A percentile compares a stretch with the other conserved stretches of the same genome.
These are phyloP conservation scores for Parathielavia appendiculata DNA, from an alignment of 495 filamentous ascomycete species.

Conservation along the genomic window DNA sequence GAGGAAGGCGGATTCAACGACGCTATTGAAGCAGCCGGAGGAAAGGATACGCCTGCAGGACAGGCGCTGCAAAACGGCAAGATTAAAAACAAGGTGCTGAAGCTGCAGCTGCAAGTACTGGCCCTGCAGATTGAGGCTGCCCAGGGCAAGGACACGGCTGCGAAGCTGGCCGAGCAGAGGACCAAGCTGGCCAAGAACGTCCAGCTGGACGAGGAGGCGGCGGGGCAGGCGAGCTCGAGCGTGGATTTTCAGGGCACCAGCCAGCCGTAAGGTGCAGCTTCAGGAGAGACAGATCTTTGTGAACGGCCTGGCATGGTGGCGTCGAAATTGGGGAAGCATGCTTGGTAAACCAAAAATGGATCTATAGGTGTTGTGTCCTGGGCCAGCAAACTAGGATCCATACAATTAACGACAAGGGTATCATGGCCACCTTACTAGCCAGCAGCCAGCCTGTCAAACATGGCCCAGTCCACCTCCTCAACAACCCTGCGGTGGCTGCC, in stretches of 20 bases:
- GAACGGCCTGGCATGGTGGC: too few relatives aligned
- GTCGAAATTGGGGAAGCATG: too few relatives aligned
- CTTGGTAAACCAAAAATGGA: too few relatives aligned
- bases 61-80: slow-evolving; percentile 44
- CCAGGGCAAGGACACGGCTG: slow-evolving; percentile 32
- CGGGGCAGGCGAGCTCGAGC: slow-evolving; percentile 30
- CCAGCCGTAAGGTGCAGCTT: slow-evolving; percentile 5
- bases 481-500: background rate
- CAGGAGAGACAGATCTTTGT: too few relatives aligned
- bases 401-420: too few relatives aligned
- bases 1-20: slow-evolving; percentile 40
- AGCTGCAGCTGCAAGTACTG: slow-evolving; percentile 41
- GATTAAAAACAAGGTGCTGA: slow-evolving; percentile 54
- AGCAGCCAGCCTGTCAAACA: slow-evolving; percentile 12
- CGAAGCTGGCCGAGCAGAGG: slow-evolving; percentile 34
- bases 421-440: background rate
- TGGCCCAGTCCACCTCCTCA: slow-evolving; percentile 14
- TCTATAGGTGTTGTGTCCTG: too few relatives aligned
- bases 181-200: slow-evolving; percentile 47
- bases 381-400: too few relatives aligned
- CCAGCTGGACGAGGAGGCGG: slow-evolving; percentile 33
- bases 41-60: slow-evolving; percentile 26
- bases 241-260: slow-evolving; percentile 32
- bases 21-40: slow-evolving; percentile 38
- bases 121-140: slow-evolving; percentile 34